Base-by-base conservation (phyloP, 1,284 basidiomycete species). In the Cryptococcus hybrid region DNA sequence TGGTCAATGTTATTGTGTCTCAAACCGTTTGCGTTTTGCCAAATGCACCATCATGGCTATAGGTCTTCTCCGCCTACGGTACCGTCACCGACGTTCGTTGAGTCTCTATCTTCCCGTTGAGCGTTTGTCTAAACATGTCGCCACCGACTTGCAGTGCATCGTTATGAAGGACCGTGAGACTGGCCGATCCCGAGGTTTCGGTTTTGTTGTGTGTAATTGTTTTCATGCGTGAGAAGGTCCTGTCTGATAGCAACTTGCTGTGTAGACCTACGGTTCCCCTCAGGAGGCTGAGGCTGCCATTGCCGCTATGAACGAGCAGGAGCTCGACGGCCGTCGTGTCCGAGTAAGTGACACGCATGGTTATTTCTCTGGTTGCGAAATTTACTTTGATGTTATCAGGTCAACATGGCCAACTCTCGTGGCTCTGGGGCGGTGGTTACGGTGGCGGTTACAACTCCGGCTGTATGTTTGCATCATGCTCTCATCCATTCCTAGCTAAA, bases 91-190 rank as follows among this genome's bases (percentile, higher is more conserved):
- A 78, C 71, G 74, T 76, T 60, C 55, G 74, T 76, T 55, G 51
- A 48, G 56, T 58, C 48, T 60, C 15, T 47, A 30, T 47, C 30
- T 30, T 30, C 30, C 3, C 30, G 4, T 30, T 30, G 30, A 30
- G 30, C 53, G 9, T 56, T 48, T 7, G 15, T 5, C 8, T 42
- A 44, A 39, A 12, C 35, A 11, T 38, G 30, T 30, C 30, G 30
- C 30, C 30, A 30, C 4, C 53, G 12, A 38, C 35, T 54, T 47
- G 44, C 65, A 92, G 90, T 89, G 88, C 70, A 90, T 92, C 79
- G 92, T 96, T 81, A 95, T 95, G 92, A 90, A 92, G 82, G 93
- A 96, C 82, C 90, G 92, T 74, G 92, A 95, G 77, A 95, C 93
- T 64, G 90, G 91, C 67, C 90, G 92, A 75, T 95, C 15, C 92